Percentiles rank a stretch among this genome's conserved stretches.
Evolutionary conservation across 2,329 filamentous ascomycete species (phyloP).

Genomic region (Botrytis cinerea): DNA sequence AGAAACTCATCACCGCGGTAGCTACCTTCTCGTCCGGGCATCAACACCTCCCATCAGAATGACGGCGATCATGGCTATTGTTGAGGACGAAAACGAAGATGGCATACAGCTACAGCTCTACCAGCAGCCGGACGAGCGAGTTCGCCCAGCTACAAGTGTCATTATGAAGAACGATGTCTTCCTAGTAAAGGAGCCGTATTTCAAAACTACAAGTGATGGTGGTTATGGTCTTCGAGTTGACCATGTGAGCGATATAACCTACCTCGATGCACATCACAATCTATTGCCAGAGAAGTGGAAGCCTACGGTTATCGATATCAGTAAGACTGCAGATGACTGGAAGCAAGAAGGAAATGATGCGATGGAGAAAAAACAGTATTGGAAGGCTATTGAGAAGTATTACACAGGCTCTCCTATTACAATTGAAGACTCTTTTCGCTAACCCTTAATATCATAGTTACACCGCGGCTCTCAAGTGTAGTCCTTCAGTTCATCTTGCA

Average conservation of each 20-base stretch:
- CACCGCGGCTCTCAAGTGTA: constrained; percentile 27
- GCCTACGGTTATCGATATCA: constrained; percentile 4
- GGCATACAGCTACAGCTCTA: constrained; percentile 46
- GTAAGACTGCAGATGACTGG: constrained; percentile 17
- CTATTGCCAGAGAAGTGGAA: constrained; percentile 18
- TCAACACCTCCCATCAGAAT: constrained; percentile 33
- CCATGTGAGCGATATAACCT: constrained; percentile 38
- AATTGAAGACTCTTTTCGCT: constrained; percentile 30
- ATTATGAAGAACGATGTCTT: constrained; percentile 43
- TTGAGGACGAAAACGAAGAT: constrained; percentile 30
- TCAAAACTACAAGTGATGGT: constrained; percentile 46
- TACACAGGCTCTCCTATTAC: not conserved
- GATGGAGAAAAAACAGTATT: constrained; percentile 17
- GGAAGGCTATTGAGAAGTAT: constrained; percentile 24
- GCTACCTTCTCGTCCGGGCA: constrained; percentile 39
- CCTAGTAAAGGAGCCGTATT: constrained; percentile 56
- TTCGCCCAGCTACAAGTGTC: constrained; percentile 42
- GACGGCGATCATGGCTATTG: constrained; percentile 41
- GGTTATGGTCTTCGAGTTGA: constrained; percentile 46
- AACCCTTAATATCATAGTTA: constrained; percentile 33
- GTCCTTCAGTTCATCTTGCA: constrained; percentile 42
- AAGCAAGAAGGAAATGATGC: constrained; percentile 25
- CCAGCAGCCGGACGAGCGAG: constrained; percentile 45
- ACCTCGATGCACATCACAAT: constrained; percentile 15
- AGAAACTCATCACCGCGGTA: constrained; percentile 48